Evolutionary conservation across 208 protist species (phyloP).

Genomic region (Crithidia brevicula): DNA sequence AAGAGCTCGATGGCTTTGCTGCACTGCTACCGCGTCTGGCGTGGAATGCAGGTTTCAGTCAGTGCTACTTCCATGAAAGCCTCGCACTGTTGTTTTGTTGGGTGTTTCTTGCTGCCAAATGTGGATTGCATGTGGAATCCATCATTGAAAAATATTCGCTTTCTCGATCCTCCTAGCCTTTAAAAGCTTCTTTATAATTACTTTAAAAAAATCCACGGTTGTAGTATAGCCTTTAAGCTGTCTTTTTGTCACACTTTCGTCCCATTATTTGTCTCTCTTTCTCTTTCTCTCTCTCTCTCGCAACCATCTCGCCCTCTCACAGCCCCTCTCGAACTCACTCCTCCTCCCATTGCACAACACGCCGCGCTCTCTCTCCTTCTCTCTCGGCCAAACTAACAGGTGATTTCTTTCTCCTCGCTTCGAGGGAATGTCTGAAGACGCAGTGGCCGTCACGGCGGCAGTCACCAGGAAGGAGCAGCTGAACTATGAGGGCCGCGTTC

Average conservation of each 20-base stretch:
- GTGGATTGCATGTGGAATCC: too few relatives aligned
- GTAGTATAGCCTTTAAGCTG: neutral
- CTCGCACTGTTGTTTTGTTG: too few relatives aligned
- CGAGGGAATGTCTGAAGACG: constrained; percentile 14
- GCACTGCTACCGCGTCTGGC: too few relatives aligned
- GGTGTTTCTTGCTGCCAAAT: too few relatives aligned
- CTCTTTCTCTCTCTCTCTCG: neutral
- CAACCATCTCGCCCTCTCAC: neutral
- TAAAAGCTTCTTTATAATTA: too few relatives aligned
- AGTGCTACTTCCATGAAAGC: too few relatives aligned
- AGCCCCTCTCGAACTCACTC: neutral
- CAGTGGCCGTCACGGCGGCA: neutral
- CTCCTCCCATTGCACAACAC: neutral
- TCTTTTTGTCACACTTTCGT: neutral
- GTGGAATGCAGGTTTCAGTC: too few relatives aligned
- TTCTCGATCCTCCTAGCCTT: too few relatives aligned
- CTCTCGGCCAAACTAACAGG: too few relatives aligned
- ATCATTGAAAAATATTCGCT: too few relatives aligned
- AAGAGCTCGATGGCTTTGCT: too few relatives aligned
- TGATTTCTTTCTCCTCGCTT: neutral
- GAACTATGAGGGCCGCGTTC: constrained; percentile 68
- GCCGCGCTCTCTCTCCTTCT: neutral
- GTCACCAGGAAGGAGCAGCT: constrained; percentile 59
- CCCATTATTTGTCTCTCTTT: neutral
- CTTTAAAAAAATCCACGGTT: too few relatives aligned